Percentiles rank a stretch among this genome's conserved stretches.
phyloP scores from a whole-genome alignment of 2,329 filamentous ascomycete species.

The Colletotrichum sojae region DNA sequence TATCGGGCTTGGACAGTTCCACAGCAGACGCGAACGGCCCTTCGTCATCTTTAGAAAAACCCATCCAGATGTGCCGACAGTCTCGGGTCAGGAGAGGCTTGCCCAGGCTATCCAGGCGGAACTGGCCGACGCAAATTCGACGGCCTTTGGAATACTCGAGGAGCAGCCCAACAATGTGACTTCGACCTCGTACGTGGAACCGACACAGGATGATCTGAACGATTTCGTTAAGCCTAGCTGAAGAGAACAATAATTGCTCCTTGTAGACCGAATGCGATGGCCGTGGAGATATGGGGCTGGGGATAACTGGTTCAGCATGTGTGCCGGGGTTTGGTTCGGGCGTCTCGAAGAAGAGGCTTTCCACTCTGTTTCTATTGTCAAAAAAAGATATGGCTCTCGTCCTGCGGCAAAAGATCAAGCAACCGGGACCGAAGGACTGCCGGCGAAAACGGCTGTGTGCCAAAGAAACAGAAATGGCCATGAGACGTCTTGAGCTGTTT shows the following conservation, averaged over 20 bases:
- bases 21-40: not conserved
- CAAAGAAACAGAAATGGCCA: not conserved
- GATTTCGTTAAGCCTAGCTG: not conserved
- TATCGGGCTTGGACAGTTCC: not conserved
- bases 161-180: not conserved
- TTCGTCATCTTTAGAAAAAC: not conserved
- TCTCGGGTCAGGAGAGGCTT: not conserved
- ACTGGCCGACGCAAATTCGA: conserved; percentile 4
- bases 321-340: not conserved
- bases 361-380: not conserved
- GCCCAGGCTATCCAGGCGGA: conserved; percentile 1
- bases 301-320: not conserved
- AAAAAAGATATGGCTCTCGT: not conserved
- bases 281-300: not conserved
- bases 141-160: conserved; percentile 2
- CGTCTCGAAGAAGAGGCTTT: not conserved
- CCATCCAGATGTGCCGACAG: not conserved
- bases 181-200: not conserved
- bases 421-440: not conserved
- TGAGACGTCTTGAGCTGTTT: conserved; percentile 3
- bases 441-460: not conserved
- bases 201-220: not conserved
- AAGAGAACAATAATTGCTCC: not conserved
- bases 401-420: not conserved
- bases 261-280: not conserved